Conservation (phyloP, 2,329 filamentous ascomycete genomes). For the Zasmidium citrigriseum region DNA sequence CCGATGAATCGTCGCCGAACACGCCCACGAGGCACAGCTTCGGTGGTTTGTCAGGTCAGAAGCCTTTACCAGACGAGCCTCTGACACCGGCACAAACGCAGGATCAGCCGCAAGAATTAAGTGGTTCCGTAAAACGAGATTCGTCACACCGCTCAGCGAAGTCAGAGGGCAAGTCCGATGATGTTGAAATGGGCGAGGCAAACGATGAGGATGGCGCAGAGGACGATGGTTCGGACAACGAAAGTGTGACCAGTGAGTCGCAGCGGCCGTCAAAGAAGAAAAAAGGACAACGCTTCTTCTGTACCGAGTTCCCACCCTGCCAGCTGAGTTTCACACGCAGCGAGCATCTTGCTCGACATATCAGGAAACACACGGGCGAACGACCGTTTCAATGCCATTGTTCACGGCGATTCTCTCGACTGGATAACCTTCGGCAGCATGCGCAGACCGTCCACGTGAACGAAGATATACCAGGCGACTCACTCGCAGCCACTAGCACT, state of each 20-base stretch:
- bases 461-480: conserved; percentile 92
- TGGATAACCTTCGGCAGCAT: conserved; percentile 95
- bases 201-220: conserved; percentile 74
- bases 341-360: conserved; percentile 92
- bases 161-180: conserved; percentile 61
- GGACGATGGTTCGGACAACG: conserved; percentile 57
- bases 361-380: conserved; percentile 96
- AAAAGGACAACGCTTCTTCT: conserved; percentile 94
- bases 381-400: conserved; percentile 97
- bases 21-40: conserved; percentile 65
- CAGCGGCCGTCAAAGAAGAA: conserved; percentile 88
- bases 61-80: conserved; percentile 42
- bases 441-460: conserved; percentile 97
- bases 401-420: conserved; percentile 83
- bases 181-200: conserved; percentile 71
- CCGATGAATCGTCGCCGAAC: conserved; percentile 49
- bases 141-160: conserved; percentile 63
- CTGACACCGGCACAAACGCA: conserved; percentile 18
- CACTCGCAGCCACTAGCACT: conserved; percentile 87
- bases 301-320: conserved; percentile 91
- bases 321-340: conserved; percentile 93
- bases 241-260: conserved; percentile 56
- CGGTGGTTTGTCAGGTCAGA: conserved; percentile 48
- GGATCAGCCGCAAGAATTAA: conserved; percentile 10
- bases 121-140: conserved; percentile 50